These are phyloP conservation scores for Scytalidium lignicola DNA, from an alignment of 2,329 filamentous ascomycete genomes.

Conservation along the genomic window DNA sequence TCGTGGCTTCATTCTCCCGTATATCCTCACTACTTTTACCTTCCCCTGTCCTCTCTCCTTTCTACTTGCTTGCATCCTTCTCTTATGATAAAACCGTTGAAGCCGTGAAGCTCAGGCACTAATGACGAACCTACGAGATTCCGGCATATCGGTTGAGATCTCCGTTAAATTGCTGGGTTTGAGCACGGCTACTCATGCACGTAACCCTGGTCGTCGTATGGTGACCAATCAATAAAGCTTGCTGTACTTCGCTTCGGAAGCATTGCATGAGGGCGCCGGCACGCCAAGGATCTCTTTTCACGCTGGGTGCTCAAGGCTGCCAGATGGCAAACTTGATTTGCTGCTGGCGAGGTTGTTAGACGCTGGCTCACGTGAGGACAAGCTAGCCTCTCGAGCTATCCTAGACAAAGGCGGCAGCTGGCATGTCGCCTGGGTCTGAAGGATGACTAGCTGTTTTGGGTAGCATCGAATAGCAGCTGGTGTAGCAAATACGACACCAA, in stretches of 20 bases:
- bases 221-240: constrained; percentile 6
- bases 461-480: no score
- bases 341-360: neutral
- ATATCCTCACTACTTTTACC: neutral
- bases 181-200: constrained; percentile 12
- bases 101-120: neutral
- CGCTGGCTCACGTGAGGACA: constrained; percentile 10
- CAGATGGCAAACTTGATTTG: neutral
- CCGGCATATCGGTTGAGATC: constrained; percentile 16
- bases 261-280: constrained; percentile 6
- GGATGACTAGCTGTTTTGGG: no score
- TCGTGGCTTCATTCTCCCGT: neutral
- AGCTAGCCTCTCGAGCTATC: constrained; percentile 4
- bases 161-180: constrained; percentile 8
- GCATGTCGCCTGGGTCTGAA: no score
- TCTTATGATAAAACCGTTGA: neutral
- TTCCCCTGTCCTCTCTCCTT: neutral
- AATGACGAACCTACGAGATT: constrained; percentile 2
- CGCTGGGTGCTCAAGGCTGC: constrained; percentile 1
- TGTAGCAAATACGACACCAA: no score
- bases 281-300: neutral
- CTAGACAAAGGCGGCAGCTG: no score
- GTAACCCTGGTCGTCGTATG: constrained; percentile 9
- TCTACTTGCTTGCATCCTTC: neutral
- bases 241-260: constrained; percentile 3